These are phyloP conservation scores for Alternaria incomplexa DNA, from an alignment of 2,329 filamentous ascomycete species.

Conservation along the genomic window DNA sequence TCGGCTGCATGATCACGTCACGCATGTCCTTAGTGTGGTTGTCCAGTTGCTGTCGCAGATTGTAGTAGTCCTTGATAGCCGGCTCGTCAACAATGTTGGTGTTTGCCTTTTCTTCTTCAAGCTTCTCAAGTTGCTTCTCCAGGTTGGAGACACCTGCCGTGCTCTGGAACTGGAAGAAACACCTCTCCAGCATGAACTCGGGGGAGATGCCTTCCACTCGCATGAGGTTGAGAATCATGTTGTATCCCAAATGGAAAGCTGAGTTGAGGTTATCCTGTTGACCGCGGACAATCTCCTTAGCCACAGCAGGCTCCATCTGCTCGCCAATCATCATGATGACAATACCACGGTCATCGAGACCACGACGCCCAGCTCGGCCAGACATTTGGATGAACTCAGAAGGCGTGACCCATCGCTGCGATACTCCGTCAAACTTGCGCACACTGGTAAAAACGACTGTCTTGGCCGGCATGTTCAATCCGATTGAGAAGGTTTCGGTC, in stretches of 20 bases:
- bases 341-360: slow-evolving; percentile 95
- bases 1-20: slow-evolving; percentile 88
- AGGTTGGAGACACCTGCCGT: slow-evolving; percentile 82
- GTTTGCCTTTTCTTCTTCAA: slow-evolving; percentile 76
- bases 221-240: slow-evolving; percentile 97
- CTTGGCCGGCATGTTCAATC: slow-evolving; percentile 98
- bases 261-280: slow-evolving; percentile 98
- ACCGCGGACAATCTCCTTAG: slow-evolving; percentile 93
- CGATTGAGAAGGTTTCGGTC: slow-evolving; percentile 98
- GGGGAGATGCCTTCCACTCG: slow-evolving; percentile 99
- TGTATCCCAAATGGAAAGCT: slow-evolving; percentile 96
- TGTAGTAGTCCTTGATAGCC: slow-evolving; percentile 93
- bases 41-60: slow-evolving; percentile 82
- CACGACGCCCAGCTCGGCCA: slow-evolving; percentile 92
- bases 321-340: slow-evolving; percentile 99
- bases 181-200: slow-evolving; percentile 97
- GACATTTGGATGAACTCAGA: slow-evolving; percentile 99
- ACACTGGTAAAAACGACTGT: slow-evolving; percentile 99
- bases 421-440: slow-evolving; percentile 88
- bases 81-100: slow-evolving; percentile 84
- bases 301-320: slow-evolving; percentile 92
- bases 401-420: slow-evolving; percentile 82
- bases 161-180: slow-evolving; percentile 98
- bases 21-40: slow-evolving; percentile 88
- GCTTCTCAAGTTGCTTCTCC: slow-evolving; percentile 78